Evolutionary conservation across 192 early-diverging fungal genomes (phyloP).

Genomic region (Coemansia sp.): DNA sequence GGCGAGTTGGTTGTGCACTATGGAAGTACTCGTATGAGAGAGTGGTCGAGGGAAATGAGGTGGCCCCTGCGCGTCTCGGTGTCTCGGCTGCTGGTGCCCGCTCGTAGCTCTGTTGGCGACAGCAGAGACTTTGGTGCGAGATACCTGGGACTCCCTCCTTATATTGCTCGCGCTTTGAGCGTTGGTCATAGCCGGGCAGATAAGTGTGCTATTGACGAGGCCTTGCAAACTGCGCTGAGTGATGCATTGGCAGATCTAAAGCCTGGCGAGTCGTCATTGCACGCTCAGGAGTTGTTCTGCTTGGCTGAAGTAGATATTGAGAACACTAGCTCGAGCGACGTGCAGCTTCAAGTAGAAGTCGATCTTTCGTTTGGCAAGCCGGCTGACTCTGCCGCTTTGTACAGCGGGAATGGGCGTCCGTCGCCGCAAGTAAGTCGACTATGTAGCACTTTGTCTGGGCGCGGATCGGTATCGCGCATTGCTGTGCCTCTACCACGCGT

Average conservation of each 20-base stretch:
- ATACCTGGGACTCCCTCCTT: slow-evolving; percentile 34
- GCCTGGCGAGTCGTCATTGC: neutral
- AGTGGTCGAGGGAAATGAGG: slow-evolving; percentile 36
- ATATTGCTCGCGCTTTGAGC: slow-evolving; percentile 19
- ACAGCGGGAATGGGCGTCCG: neutral
- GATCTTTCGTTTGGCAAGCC: slow-evolving; percentile 17
- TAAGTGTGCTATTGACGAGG: neutral
- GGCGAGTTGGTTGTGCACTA: slow-evolving; percentile 38
- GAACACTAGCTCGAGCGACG: slow-evolving; percentile 21
- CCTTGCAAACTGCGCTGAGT: slow-evolving; percentile 11
- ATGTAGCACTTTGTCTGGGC: slow-evolving; percentile 11
- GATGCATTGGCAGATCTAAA: neutral
- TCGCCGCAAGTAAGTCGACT: neutral
- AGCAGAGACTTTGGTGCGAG: slow-evolving; percentile 7
- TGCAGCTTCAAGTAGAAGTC: slow-evolving; percentile 28
- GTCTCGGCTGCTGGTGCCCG: slow-evolving; percentile 21
- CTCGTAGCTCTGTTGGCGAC: neutral
- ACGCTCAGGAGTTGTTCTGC: slow-evolving; percentile 23
- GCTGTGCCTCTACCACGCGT: slow-evolving; percentile 33
- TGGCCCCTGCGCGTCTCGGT: slow-evolving; percentile 41
- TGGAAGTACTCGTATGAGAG: neutral
- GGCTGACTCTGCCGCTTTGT: neutral
- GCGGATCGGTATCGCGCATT: slow-evolving; percentile 18
- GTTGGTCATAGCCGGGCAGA: neutral
- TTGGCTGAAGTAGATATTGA: slow-evolving; percentile 31